phyloP scores from a whole-genome alignment of 2,329 filamentous ascomycete genomes.

The Colletotrichum cordylinicola region DNA sequence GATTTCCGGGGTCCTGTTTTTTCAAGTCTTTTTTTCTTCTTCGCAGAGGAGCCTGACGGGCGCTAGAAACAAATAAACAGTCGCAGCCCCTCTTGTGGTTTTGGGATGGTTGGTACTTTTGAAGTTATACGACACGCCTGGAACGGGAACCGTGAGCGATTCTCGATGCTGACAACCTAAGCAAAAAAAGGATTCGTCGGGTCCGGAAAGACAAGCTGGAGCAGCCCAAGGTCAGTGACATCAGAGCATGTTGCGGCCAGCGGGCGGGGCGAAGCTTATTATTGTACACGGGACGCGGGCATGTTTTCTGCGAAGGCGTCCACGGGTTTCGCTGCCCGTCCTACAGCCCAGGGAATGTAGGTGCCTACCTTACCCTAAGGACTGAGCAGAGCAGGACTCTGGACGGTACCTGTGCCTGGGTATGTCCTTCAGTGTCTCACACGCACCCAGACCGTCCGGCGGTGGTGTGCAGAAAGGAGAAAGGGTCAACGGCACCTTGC shows the following conservation, averaged over 20 bases:
- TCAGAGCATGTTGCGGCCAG: conserved; percentile 13
- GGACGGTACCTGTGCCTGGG: neutral
- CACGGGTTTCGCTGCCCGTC: neutral
- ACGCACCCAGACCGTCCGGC: neutral
- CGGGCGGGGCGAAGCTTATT: conserved; percentile 20
- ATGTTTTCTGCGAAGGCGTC: conserved; percentile 3
- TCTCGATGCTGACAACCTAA: neutral
- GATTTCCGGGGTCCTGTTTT: conserved; percentile 19
- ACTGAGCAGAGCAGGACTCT: neutral
- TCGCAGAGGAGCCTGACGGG: neutral
- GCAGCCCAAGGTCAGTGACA: conserved; percentile 13
- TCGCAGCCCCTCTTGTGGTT: neutral
- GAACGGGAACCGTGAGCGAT: neutral
- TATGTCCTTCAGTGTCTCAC: neutral
- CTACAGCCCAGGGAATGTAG: neutral
- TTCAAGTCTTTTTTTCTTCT: neutral
- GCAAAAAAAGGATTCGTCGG: neutral
- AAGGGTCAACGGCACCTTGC: neutral
- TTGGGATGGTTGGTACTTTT: neutral
- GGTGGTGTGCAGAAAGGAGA: neutral
- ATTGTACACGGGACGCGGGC: conserved; percentile 4
- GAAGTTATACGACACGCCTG: neutral
- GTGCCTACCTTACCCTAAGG: neutral
- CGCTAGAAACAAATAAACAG: conserved; percentile 5
- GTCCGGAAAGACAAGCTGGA: neutral